Base-by-base conservation (phyloP, 1,284 basidiomycete genomes). In the Leccinum holopus region DNA sequence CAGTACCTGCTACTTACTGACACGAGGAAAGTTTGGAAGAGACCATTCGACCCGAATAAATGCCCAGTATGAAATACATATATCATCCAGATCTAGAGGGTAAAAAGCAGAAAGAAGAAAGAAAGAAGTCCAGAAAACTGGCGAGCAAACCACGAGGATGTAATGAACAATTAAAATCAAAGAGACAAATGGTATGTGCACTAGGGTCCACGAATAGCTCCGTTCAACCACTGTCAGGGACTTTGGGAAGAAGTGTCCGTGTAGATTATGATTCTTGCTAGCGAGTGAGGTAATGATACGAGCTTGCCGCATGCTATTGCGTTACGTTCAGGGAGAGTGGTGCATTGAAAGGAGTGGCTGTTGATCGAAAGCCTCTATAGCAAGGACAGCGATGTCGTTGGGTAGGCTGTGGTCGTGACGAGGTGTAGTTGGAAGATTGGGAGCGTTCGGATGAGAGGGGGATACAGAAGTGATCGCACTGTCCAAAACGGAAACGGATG, bases 241-340 rank as follows among this genome's bases (percentile, higher is more conserved):
- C 32, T 47, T 5, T 49, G 18, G 39, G 21, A 37, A 56, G 52
- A 59, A 59, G 41, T 14, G 54, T 55, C 57, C 37, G 32, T 55
- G 33, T 21, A 64, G 16, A 62, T 65, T 47, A 64, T 68, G 11
- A 21, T 68, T 63, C 54, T 62, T 32, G 57, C 53, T 67, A 57
- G 63, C 37, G 33, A 37, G 12, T 67, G 61, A 57, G 9, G 33
- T 55, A 64, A 21, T 32, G 11, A 28, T 57, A n/a, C 11, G 30
- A 30, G 10, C 21, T 49, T 25, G 62, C 49, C n/a, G 55, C 39
- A 30, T 62, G 60, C 16, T 57, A 53, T 16, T 49, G 54, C 28
- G 18, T 49, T 51, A 52, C 41, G 21, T 16, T 3, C 28, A 32
- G 8, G 52, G 54, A 21, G 41, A n/a, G n/a, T n/a, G 39, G 35